phyloP scores from a whole-genome alignment of 106 monocot species.

The Allium cepa region DNA sequence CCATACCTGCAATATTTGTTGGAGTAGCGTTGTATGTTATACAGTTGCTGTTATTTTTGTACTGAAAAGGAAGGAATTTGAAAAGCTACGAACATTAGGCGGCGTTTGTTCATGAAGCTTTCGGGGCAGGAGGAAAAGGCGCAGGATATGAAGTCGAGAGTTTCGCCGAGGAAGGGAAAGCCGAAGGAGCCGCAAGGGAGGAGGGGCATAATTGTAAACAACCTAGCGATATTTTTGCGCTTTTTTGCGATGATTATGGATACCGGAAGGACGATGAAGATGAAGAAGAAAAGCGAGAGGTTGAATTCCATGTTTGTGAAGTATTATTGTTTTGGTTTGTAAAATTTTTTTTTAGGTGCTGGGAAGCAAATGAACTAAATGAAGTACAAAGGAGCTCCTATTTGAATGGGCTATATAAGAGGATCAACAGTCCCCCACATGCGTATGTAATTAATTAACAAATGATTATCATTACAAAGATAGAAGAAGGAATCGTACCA shows the following conservation, averaged over 20 bases:
- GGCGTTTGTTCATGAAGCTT: constrained; percentile 86
- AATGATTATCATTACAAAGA: not conserved
- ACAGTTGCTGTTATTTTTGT: too few relatives aligned
- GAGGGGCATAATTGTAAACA: not conserved
- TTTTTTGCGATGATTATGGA: not conserved
- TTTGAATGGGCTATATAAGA: constrained; percentile 3
- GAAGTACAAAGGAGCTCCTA: constrained; percentile 7
- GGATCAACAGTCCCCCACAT: constrained; percentile 5
- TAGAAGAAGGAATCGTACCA: not conserved
- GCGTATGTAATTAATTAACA: not conserved
- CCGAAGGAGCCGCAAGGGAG: constrained; percentile 70
- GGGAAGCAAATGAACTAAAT: not conserved
- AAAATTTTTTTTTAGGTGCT: not conserved
- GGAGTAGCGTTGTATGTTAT: not conserved
- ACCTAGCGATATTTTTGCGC: not conserved
- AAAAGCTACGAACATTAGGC: constrained; percentile 18
- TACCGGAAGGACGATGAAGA: not conserved
- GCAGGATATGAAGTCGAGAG: constrained; percentile 78
- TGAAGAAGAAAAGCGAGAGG: not conserved
- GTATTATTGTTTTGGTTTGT: not conserved
- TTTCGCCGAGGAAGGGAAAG: constrained; percentile 86
- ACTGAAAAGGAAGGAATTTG: not conserved
- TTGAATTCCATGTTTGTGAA: not conserved
- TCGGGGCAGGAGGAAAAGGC: constrained; percentile 75
- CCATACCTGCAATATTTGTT: constrained; percentile 22